Evolutionary conservation across 2,329 filamentous ascomycete genomes (phyloP).

Genomic region (Stylonectria norvegica): DNA sequence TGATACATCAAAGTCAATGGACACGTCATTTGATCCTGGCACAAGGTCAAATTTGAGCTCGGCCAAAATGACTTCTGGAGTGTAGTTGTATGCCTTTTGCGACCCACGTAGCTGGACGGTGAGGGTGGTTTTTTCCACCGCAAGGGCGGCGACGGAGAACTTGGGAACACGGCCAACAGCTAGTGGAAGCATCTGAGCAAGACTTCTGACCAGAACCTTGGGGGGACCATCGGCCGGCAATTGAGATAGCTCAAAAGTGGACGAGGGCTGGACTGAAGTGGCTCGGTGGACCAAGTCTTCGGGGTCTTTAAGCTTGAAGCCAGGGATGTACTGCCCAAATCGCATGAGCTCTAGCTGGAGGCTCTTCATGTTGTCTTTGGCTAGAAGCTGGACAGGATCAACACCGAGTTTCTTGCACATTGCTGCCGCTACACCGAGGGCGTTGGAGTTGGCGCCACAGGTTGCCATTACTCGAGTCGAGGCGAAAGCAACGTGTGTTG

Average conservation of each 20-base stretch:
- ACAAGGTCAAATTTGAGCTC: slow-evolving; percentile 11
- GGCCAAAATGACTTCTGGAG: slow-evolving; percentile 20
- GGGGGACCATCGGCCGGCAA: slow-evolving; percentile 21
- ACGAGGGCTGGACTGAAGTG: slow-evolving; percentile 5
- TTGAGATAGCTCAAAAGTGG: slow-evolving; percentile 13
- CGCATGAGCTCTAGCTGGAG: slow-evolving; percentile 24
- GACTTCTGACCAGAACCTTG: slow-evolving; percentile 21
- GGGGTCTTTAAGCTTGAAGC: slow-evolving; percentile 21
- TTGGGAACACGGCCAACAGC: slow-evolving; percentile 14
- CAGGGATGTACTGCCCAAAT: slow-evolving; percentile 22
- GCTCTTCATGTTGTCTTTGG: slow-evolving; percentile 21
- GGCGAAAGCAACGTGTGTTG: slow-evolving; percentile 22
- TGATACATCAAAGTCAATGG: slow-evolving; percentile 12
- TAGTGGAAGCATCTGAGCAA: slow-evolving; percentile 24
- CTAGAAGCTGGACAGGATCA: slow-evolving; percentile 19
- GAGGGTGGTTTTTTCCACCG: slow-evolving; percentile 16
- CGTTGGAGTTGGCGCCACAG: slow-evolving; percentile 22
- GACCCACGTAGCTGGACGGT: slow-evolving; percentile 23
- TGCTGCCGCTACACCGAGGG: slow-evolving; percentile 19
- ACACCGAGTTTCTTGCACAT: slow-evolving; percentile 18
- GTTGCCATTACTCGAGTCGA: slow-evolving; percentile 27
- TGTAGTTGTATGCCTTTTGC: slow-evolving; percentile 25
- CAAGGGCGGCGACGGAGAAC: slow-evolving; percentile 15
- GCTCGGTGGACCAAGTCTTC: slow-evolving; percentile 15
- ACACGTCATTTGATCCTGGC: slow-evolving; percentile 15